phyloP scores from a whole-genome alignment of 768 basidiomycete species.

The Tylopilus cervinicoccineus region DNA sequence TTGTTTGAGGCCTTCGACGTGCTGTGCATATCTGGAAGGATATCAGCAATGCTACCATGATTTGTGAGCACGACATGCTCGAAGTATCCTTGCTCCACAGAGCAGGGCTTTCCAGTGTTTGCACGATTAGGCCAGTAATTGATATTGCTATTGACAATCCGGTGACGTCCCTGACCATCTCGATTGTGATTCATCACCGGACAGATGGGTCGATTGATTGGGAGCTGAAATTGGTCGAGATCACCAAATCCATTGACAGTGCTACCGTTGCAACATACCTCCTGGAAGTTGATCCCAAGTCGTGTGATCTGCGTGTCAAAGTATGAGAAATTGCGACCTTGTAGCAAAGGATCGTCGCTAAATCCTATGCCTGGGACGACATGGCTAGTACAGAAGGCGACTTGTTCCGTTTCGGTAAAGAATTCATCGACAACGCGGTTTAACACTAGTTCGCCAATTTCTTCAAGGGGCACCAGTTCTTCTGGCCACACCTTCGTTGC shows the following conservation, averaged over 20 bases:
- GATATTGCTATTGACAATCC: slow-evolving; percentile 51
- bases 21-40: slow-evolving; percentile 41
- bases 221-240: slow-evolving; percentile 42
- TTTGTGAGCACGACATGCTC: slow-evolving; percentile 38
- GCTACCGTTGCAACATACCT: slow-evolving; percentile 33
- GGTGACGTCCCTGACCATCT: slow-evolving; percentile 55
- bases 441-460: slow-evolving; percentile 72
- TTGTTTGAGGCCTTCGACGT: slow-evolving; percentile 50
- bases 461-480: slow-evolving; percentile 70
- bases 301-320: slow-evolving; percentile 82
- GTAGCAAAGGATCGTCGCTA: slow-evolving; percentile 76
- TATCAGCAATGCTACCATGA: slow-evolving; percentile 7
- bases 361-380: slow-evolving; percentile 65
- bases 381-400: slow-evolving; percentile 75
- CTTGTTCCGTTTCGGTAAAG: slow-evolving; percentile 86
- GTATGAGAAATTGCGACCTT: slow-evolving; percentile 84
- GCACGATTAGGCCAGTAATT: slow-evolving; percentile 88
- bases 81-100: slow-evolving; percentile 46
- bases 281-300: slow-evolving; percentile 76
- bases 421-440: slow-evolving; percentile 66
- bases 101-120: slow-evolving; percentile 43
- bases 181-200: slow-evolving; percentile 69
- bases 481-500: slow-evolving; percentile 86
- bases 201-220: slow-evolving; percentile 79
- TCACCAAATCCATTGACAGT: neutral